Evolutionary conservation across 805 yeast genomes (phyloP), one percentile per base, ranked within the genome.

Genomic region (Debaryomyces maramus): DNA sequence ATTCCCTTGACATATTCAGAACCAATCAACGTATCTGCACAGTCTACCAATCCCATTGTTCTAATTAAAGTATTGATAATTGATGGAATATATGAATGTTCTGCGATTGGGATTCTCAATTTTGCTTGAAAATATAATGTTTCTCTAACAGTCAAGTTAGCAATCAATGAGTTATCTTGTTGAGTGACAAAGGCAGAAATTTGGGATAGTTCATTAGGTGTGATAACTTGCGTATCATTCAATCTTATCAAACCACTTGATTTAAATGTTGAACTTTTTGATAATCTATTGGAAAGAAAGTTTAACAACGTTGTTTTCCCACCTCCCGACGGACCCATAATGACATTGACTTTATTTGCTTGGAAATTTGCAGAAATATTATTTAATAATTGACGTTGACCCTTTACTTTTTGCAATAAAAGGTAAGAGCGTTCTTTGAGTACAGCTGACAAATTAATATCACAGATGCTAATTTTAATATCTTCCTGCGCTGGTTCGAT

Each of bases 101-200:
- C 61, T 6, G 45, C 48, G 3, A 44, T 38, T 4, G 86, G 80
- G 11, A 87, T 60, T 44, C 96, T 65, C 33, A 88, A 60, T 31
- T 67, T 73, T 0, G 95, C 95, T 22, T 89, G 88, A 61, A 71
- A 85, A 40, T 70, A 68, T 16, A 88, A 62, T 0, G 95, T 86
- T 60, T 88, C 96, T 36, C 81, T 58, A 2, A 88, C 96, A 0
- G 96, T 87, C 39, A 88, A 65, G 6, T 80, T 70, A 1, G 91
- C 77, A 29, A 86, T 63, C 38, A 88, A 65, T 27, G 85, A 81
- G 45, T 80, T 82, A 55, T 88, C 96, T 48, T 83, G 87, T 54
- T 88, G 96, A 5, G 86, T 77, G 15, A 88, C 96, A 60, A 84
- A 88, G 0, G 91, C 86, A 36, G 91, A 74, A 5, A 65, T 53